Evolutionary conservation across 1,284 basidiomycete species (phyloP), one percentile per base, ranked within the genome.

Genomic region (Prillingera fragicola): DNA sequence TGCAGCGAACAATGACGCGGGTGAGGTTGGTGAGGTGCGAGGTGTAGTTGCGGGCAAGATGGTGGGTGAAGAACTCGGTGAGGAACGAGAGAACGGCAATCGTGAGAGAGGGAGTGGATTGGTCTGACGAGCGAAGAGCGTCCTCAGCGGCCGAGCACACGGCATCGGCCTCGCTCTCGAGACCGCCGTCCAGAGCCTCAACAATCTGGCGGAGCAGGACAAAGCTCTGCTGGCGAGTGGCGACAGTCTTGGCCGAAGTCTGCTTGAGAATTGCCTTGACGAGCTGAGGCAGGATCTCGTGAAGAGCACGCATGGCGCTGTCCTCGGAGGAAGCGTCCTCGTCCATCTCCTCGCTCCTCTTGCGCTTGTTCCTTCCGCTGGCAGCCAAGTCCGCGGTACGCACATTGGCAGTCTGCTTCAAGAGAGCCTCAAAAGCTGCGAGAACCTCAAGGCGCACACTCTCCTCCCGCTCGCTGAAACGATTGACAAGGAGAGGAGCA

Each of bases 381-480:
- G 61, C 51, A 5, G 59, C 53, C 1, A 60, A n/a, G 15, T 67
- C 67, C 0, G 58, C 59, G 6, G 55, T 41, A 13, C 59, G 45
- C 0, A 54, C 57, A 24, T 53, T 59, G 41, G 63, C 57, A 10
- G 89, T 90, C 71, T 92, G 91, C 48, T 78, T 84, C 29, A 97
- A 76, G 18, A 96, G 76, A 0, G 79, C 73, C 19, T 80, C 80
- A 61, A 94, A 94, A 0, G 94, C 86, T 0, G 83, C 75, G 80
- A 94, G 90, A 8, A 97, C 78, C 69, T 99, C 94, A 15, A 95
- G 74, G n/a, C 87, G 81, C 15, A 98, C 95, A 13, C 87, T 94
- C 60, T 91, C 87, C 71, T 99, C 95, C 28, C 95, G 84, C 69
- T 99, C 95, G 27, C 81, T 83, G 61, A 98, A 94, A 23, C 92